These are phyloP conservation scores for Boletus huronensis DNA, from an alignment of 768 basidiomycete genomes.

Conservation along the genomic window DNA sequence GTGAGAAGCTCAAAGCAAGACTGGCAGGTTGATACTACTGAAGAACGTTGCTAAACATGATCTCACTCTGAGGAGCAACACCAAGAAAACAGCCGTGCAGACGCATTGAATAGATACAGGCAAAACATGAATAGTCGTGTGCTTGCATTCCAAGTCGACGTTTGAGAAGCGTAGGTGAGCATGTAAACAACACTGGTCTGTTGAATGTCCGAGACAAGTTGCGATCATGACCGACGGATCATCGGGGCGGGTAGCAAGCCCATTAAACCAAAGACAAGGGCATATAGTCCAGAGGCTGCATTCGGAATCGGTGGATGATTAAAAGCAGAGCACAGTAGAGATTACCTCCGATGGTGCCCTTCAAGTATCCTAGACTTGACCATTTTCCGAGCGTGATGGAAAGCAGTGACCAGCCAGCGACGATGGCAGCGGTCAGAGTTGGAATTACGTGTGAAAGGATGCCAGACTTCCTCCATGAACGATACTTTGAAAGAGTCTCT, in stretches of 20 bases:
- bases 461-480: constrained; percentile 69
- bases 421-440: constrained; percentile 63
- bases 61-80: neutral
- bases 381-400: constrained; percentile 63
- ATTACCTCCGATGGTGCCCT: constrained; percentile 61
- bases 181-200: neutral
- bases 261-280: constrained; percentile 67
- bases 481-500: constrained; percentile 48
- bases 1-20: neutral
- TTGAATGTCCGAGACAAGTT: constrained; percentile 27
- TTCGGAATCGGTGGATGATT: constrained; percentile 2
- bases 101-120: constrained; percentile 14
- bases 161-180: neutral
- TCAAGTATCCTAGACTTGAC: constrained; percentile 60
- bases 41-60: neutral
- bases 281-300: constrained; percentile 66
- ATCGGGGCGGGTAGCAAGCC: constrained; percentile 68
- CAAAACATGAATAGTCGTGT: constrained; percentile 2
- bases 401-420: constrained; percentile 64
- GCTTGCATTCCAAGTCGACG: constrained; percentile 9
- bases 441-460: constrained; percentile 67
- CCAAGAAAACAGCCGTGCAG: constrained; percentile 7
- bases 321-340: neutral
- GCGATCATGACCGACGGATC: constrained; percentile 41
- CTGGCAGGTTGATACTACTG: neutral